Evolutionary conservation across 2,329 filamentous ascomycete genomes (phyloP), one percentile per base, ranked within the genome.

Genomic region (Phialocephala subalpina): DNA sequence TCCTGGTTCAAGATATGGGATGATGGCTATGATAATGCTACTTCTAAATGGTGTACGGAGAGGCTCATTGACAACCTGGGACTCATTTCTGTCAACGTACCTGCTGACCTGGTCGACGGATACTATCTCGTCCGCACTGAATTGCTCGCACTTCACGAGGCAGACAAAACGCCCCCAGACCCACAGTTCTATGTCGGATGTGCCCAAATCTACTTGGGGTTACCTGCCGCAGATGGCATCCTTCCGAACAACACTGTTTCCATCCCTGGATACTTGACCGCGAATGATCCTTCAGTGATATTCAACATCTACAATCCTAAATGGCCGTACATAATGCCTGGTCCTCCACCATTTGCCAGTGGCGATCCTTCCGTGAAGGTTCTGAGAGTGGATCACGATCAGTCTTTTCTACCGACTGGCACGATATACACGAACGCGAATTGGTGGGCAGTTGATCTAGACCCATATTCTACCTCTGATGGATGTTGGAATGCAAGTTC

Each of bases 1-100:
- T 91, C 91, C 45, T 94, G 91, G 92, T 92, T 94, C 83, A 93
- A 93, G 83, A 86, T 94, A 75, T 92, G 85, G 82, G 85, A 92
- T 65, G 84, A 90, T 60, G 90, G 89, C 55, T 92, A 91, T 78
- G 83, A 91, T 72, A 75, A 79, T 5, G 71, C 75, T 5, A 80
- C 81, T 1, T 76, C 80, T 33, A 80, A 86, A 75, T 94, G 91
- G 90, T 93, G 91, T 78, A 90, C 88, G 2, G 86, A 92, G 74
- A 87, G 86, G 67, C 81, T 94, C 65, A 90, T 90, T 65, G 82
- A 79, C 62, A 87, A 88, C 77, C 82, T 88, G 25, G 90, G 90
- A 16, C 80, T 88, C 22, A 79, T 93, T 14, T 87, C 86, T 4
- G 83, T 92, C 65, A 79, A 82, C 22, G 81, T 93, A 2, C 90